Evolutionary conservation across 352 stramenopile species (phyloP).

Genomic region (Pythium volutum): DNA sequence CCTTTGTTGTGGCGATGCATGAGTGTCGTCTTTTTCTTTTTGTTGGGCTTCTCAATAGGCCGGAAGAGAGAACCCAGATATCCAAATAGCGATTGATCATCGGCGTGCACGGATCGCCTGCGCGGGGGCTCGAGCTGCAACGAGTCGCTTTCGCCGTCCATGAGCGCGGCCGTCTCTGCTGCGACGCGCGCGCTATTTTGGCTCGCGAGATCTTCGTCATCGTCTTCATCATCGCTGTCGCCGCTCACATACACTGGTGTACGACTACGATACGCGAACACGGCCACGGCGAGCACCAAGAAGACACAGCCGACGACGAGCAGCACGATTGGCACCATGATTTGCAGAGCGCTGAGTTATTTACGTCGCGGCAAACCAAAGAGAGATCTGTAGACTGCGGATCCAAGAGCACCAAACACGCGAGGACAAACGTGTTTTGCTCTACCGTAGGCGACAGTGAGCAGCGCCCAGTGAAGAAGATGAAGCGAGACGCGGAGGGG

Average conservation of each 20-base stretch:
- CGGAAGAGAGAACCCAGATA: not conserved
- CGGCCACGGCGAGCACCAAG: not conserved
- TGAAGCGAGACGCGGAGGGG: no score
- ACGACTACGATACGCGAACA: slow-evolving; percentile 11
- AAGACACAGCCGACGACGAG: slow-evolving; percentile 3
- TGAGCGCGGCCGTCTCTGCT: slow-evolving; percentile 14
- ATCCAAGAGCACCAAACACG: not conserved
- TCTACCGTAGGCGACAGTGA: not conserved
- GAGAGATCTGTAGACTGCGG: no score
- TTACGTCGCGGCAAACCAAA: no score
- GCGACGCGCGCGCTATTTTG: not conserved
- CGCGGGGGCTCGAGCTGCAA: not conserved
- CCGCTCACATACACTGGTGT: not conserved
- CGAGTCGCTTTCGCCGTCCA: slow-evolving; percentile 10
- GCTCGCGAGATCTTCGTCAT: slow-evolving; percentile 13
- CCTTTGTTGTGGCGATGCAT: slow-evolving; percentile 21
- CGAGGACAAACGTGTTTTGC: not conserved
- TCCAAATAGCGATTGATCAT: not conserved
- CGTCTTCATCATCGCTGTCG: slow-evolving; percentile 22
- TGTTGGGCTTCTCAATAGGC: not conserved
- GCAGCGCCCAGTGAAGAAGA: no score
- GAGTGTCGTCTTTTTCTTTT: not conserved
- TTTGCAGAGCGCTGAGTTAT: not conserved
- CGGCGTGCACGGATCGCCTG: not conserved
- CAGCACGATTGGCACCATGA: slow-evolving; percentile 14